Base-by-base conservation (phyloP, 371 early-diverging fungal species). In the Dichotomocladium elegans region DNA sequence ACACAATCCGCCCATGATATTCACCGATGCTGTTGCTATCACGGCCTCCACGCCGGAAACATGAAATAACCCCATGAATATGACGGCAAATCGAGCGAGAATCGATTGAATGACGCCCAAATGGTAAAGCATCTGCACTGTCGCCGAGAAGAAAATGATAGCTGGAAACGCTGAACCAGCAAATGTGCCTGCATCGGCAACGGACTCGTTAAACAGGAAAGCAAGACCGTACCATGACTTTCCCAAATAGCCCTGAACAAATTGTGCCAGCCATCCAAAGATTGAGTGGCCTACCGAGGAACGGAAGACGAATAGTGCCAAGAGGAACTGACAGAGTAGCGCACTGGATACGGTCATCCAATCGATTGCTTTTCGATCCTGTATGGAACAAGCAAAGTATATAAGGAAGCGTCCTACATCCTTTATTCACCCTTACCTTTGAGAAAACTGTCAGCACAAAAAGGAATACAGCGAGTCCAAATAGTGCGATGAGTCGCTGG, bases 1-100 rank as follows among this genome's bases (percentile, higher is more conserved):
- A n/a, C n/a, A n/a, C n/a, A n/a, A n/a, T n/a, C 17, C 3, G 3
- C 33, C 5, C 9, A 19, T 14, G 25, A 5, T 24, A 53, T 56
- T 42, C 58, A 63, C 63, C 41, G 93, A 89, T 28, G 93, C 92
- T 22, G 86, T 87, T 29, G 94, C 93, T 11, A 92, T 92, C 41
- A 94, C 77, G 9, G 93, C 86, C 70, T 95, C 95, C 53, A 87
- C 81, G 60, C 94, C 93, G 44, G 93, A 91, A 10, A 89, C 87
- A 46, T 83, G 82, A 70, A 95, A 83, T 28, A 90, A 27, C 29
- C 65, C 64, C 51, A 88, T 80, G 62, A 93, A 86, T 53, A 85
- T 56, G 55, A 72, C 66, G 9, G 90, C 93, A 51, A 87, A 69
- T 53, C 81, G 81, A 25, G 71, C 60, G 24, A 94, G 77, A 41